Evolutionary conservation across 768 basidiomycete genomes (phyloP).

Genomic region (Hydnomerulius pinastri): DNA sequence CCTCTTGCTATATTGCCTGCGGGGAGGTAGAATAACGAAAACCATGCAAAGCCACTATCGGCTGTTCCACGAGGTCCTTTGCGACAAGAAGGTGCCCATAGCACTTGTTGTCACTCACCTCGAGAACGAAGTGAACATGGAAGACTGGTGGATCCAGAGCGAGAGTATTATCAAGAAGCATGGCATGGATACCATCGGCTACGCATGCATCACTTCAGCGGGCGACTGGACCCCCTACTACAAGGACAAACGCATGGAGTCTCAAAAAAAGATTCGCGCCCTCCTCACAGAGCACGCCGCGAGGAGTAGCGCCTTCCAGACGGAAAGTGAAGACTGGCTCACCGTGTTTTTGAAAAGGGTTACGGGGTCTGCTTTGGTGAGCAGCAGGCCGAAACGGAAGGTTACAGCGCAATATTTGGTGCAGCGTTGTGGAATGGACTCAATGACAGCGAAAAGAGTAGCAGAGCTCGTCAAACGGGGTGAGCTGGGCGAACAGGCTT

Average conservation of each 20-base stretch:
- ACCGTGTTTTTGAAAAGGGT: neutral
- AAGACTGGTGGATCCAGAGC: constrained; percentile 20
- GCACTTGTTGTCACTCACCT: constrained; percentile 36
- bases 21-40: constrained; percentile 34
- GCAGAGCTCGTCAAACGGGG: constrained; percentile 4
- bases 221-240: neutral
- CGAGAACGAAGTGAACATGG: constrained; percentile 23
- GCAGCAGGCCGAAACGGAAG: neutral
- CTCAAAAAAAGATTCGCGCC: neutral
- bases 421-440: constrained; percentile 4
- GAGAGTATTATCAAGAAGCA: constrained; percentile 2
- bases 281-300: neutral
- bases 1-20: constrained; percentile 36
- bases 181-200: too few relatives aligned
- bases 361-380: neutral
- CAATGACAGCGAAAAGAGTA: neutral
- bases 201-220: constrained; percentile 14
- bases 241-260: constrained; percentile 8
- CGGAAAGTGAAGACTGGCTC: constrained; percentile 2
- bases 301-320: neutral
- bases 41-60: constrained; percentile 32
- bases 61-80: constrained; percentile 37
- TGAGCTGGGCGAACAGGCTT: too few relatives aligned
- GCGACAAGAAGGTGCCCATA: too few relatives aligned
- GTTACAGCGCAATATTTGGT: neutral